A percentile compares a stretch with the other conserved stretches of the same genome.
Conservation (phyloP, 768 basidiomycete genomes). For the Pleurotus cornucopiae region DNA sequence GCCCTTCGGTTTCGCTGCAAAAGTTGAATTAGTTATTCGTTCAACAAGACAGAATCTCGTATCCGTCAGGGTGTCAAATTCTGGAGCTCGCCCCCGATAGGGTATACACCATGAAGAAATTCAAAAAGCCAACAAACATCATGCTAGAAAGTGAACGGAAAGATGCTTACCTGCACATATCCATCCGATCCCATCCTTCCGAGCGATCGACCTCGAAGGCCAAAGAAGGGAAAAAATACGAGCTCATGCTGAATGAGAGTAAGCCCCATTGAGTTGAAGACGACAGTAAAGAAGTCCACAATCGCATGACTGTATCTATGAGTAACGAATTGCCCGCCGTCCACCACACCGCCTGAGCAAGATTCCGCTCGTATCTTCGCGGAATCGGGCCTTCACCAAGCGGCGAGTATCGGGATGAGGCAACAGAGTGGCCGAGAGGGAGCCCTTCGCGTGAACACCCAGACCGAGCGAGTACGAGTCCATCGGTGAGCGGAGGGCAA, state of each 20-base stretch:
- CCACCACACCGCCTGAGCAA: conserved; percentile 37
- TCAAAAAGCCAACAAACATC: conserved; percentile 65
- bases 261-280: conserved; percentile 90
- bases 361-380: conserved; percentile 77
- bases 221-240: conserved; percentile 50
- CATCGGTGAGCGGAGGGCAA: conserved; percentile 22
- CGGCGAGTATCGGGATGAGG: conserved; percentile 25
- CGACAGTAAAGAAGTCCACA: conserved; percentile 36
- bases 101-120: conserved; percentile 94
- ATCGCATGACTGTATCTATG: conserved; percentile 90
- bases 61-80: conserved; percentile 50
- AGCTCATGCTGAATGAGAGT: conserved; percentile 66
- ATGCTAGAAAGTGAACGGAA: conserved; percentile 25
- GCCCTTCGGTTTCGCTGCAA: too few species aligned
- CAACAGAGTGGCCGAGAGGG: conserved; percentile 59
- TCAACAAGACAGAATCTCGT: too few species aligned
- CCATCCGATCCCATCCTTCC: neutral
- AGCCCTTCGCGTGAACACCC: conserved; percentile 22
- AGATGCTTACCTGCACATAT: too few species aligned
- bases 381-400: conserved; percentile 39
- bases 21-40: too few species aligned
- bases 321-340: conserved; percentile 58
- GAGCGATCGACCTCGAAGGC: conserved; percentile 45
- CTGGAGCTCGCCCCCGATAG: conserved; percentile 66
- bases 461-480: neutral